Percentiles rank a stretch among this genome's conserved stretches.
phyloP scores from a whole-genome alignment of 257 asterid species.

The Striga asiatica region DNA sequence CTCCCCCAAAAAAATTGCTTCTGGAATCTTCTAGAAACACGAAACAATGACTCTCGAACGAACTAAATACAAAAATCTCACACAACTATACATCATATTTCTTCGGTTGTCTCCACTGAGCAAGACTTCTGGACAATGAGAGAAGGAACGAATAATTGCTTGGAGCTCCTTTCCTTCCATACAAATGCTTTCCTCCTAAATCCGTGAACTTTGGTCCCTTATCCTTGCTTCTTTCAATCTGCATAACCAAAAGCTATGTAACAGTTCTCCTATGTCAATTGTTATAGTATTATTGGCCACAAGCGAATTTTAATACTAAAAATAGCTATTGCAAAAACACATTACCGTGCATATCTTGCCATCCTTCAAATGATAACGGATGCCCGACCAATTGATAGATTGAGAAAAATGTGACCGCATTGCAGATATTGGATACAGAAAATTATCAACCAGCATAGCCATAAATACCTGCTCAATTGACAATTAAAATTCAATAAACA shows the following conservation, averaged over 20 bases:
- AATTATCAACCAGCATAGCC: conserved; percentile 71
- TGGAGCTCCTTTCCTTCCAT: conserved; percentile 38
- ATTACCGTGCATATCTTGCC: conserved; percentile 68
- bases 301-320: no score
- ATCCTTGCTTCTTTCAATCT: conserved; percentile 58
- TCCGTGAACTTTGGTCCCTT: conserved; percentile 57
- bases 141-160: conserved; percentile 31
- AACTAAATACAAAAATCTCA: no score
- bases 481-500: no score
- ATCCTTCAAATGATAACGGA: conserved; percentile 55
- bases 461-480: conserved; percentile 46
- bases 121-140: conserved; percentile 41
- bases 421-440: conserved; percentile 59
- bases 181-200: conserved; percentile 63
- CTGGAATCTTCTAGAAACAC: no score
- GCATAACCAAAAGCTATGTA: no score
- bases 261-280: no score
- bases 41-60: no score
- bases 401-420: conserved; percentile 70
- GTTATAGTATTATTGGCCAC: no score
- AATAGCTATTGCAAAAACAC: not conserved
- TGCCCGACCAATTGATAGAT: conserved; percentile 77
- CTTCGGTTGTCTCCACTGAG: conserved; percentile 49
- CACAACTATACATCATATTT: conserved; percentile 40
- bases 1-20: no score